These are phyloP conservation scores for Mucor lusitanicus DNA, from an alignment of 371 early-diverging fungal species.

Conservation along the genomic window DNA sequence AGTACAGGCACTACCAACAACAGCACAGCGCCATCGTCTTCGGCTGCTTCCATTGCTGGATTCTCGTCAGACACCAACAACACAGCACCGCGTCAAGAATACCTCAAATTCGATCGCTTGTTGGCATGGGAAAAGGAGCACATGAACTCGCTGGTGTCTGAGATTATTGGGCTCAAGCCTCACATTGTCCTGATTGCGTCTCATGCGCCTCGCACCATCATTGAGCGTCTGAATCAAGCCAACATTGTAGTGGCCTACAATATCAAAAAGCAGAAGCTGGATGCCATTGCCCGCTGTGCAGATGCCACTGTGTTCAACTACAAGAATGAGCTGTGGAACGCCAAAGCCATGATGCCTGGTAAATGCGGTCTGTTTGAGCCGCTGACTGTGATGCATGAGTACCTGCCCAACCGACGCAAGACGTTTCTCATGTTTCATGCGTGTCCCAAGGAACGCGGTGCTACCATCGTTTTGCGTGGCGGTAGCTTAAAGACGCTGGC, in stretches of 20 bases:
- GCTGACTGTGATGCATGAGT: conserved; percentile 70
- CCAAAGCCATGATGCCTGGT: conserved; percentile 67
- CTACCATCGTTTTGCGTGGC: conserved; percentile 89
- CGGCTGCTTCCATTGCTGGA: background rate
- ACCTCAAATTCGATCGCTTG: conserved; percentile 65
- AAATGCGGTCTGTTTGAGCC: conserved; percentile 77
- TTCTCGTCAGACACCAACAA: background rate
- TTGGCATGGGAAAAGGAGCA: conserved; percentile 82
- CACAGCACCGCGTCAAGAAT: conserved; percentile 14
- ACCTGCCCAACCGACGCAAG: conserved; percentile 19
- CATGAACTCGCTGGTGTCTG: conserved; percentile 70
- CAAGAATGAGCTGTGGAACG: conserved; percentile 71
- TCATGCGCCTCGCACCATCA: conserved; percentile 76
- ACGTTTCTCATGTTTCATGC: conserved; percentile 87
- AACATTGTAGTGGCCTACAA: conserved; percentile 79
- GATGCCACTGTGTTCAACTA: conserved; percentile 81
- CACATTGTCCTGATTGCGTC: conserved; percentile 79
- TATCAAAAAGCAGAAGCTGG: conserved; percentile 81
- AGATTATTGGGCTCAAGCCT: conserved; percentile 77
- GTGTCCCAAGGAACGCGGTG: conserved; percentile 77
- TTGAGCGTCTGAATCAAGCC: conserved; percentile 79
- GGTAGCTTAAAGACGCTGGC: conserved; percentile 59
- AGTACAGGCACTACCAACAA: background rate
- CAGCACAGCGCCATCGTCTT: background rate
- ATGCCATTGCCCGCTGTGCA: conserved; percentile 82